Evolutionary conservation across 2,329 filamentous ascomycete genomes (phyloP).

Genomic region (Fusarium keratoplasticum): DNA sequence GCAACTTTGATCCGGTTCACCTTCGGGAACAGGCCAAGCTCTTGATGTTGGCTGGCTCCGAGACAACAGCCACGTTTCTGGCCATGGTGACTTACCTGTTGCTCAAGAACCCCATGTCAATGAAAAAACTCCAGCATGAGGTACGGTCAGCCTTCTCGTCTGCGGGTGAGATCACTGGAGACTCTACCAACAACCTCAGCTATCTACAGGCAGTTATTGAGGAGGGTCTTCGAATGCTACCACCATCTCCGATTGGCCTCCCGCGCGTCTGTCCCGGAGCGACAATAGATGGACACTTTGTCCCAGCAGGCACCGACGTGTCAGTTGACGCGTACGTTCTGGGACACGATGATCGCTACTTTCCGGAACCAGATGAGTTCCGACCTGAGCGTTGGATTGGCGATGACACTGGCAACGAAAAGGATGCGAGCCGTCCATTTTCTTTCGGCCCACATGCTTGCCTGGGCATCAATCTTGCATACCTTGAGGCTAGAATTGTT

Average conservation of each 20-base stretch:
- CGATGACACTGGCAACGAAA: not conserved
- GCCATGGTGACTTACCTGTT: not conserved
- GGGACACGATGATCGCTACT: constrained; percentile 5
- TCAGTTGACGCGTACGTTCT: constrained; percentile 8
- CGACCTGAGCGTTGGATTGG: constrained; percentile 10
- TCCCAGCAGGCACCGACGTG: constrained; percentile 21
- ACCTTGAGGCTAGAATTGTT: not conserved
- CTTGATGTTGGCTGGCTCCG: constrained; percentile 21
- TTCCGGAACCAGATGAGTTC: constrained; percentile 7
- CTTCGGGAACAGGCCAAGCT: constrained; percentile 29
- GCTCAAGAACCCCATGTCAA: not conserved
- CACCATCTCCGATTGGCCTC: constrained; percentile 6
- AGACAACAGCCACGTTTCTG: constrained; percentile 18
- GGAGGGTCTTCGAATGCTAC: constrained; percentile 25
- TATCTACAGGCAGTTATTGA: constrained; percentile 24
- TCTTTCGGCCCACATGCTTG: constrained; percentile 2
- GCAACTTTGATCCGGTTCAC: not conserved
- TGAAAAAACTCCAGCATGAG: constrained; percentile 13
- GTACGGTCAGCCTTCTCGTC: constrained; percentile 8
- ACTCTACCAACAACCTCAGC: constrained; percentile 4
- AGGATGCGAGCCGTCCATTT: constrained; percentile 3
- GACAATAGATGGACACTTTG: constrained; percentile 12
- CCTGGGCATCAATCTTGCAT: constrained; percentile 5
- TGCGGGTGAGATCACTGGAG: constrained; percentile 9
- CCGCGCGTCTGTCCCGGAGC: constrained; percentile 14